A percentile compares a stretch with the other conserved stretches of the same genome.
These are phyloP conservation scores for Globisporangium ultimum DNA, from an alignment of 352 stramenopile genomes.

Conservation along the genomic window DNA sequence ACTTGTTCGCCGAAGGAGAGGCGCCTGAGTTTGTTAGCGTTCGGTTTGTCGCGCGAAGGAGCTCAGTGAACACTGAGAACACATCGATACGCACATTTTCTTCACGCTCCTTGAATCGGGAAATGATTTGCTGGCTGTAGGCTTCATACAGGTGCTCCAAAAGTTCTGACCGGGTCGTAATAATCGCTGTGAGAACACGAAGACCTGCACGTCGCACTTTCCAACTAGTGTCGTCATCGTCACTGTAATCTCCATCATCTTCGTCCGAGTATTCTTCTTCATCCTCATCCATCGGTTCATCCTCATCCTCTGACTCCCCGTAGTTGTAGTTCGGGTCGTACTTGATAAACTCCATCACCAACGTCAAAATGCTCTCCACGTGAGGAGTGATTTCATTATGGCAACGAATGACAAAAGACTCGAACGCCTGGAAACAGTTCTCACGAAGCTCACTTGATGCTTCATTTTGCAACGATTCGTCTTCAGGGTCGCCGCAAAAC, in stretches of 20 bases:
- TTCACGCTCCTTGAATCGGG: slow-evolving; percentile 95
- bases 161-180: slow-evolving; percentile 86
- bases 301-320: slow-evolving; percentile 90
- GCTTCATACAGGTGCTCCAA: slow-evolving; percentile 83
- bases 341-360: slow-evolving; percentile 92
- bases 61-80: slow-evolving; percentile 92
- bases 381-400: slow-evolving; percentile 95
- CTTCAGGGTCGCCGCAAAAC: slow-evolving; percentile 92
- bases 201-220: slow-evolving; percentile 94
- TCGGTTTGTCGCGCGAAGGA: slow-evolving; percentile 82
- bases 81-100: slow-evolving; percentile 98
- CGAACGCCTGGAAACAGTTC: slow-evolving; percentile 98
- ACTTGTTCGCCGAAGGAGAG: slow-evolving; percentile 32
- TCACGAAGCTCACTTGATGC: slow-evolving; percentile 95
- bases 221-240: slow-evolving; percentile 95
- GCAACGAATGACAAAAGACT: slow-evolving; percentile 96
- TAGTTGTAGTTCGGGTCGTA: slow-evolving; percentile 99
- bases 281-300: slow-evolving; percentile 83
- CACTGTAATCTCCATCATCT: slow-evolving; percentile 87
- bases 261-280: slow-evolving; percentile 79
- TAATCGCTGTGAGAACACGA: slow-evolving; percentile 91
- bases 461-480: slow-evolving; percentile 93
- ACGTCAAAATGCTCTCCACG: slow-evolving; percentile 89
- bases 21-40: slow-evolving; percentile 29
- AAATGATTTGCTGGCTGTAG: slow-evolving; percentile 82